Conservation (phyloP, 768 basidiomycete genomes). For the Lactifluus volemus region DNA sequence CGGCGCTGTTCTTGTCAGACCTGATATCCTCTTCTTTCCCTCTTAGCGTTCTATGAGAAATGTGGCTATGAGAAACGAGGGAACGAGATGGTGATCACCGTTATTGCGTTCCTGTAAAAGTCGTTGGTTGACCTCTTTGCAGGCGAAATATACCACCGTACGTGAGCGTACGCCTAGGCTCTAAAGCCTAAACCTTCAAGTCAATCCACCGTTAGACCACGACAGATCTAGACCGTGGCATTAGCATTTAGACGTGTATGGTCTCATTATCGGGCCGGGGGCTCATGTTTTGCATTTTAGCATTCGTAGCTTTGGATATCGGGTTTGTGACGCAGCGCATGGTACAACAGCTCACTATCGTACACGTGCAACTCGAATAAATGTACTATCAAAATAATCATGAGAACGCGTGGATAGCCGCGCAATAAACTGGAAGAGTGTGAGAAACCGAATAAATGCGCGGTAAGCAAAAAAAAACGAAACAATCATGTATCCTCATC, state of each 20-base stretch:
- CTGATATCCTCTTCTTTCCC: not conserved
- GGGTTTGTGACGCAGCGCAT: not conserved
- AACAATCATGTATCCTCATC: constrained; percentile 18
- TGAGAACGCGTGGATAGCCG: constrained; percentile 14
- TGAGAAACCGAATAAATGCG: constrained; percentile 7
- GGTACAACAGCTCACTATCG: constrained; percentile 15
- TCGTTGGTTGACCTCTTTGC: constrained; percentile 5
- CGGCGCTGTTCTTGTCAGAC: not conserved
- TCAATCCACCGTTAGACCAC: not conserved
- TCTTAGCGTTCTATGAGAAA: constrained; percentile 89
- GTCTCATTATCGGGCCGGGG: not conserved
- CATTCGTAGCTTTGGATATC: not conserved
- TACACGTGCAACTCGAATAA: constrained; percentile 13
- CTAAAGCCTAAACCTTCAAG: not conserved
- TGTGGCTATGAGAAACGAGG: constrained; percentile 91
- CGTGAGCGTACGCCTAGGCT: constrained; percentile 31
- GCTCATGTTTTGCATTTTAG: not conserved
- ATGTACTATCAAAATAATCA: constrained; percentile 8
- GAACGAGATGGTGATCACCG: constrained; percentile 72
- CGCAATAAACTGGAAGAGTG: not conserved
- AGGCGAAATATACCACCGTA: constrained; percentile 56
- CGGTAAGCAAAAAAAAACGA: not conserved
- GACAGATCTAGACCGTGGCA: not conserved
- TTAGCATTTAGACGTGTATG: not conserved
- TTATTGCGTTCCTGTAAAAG: not conserved